A percentile compares a stretch with the other conserved stretches of the same genome.
Conservation (phyloP, 2,329 filamentous ascomycete species). For the Xylaria sp. region DNA sequence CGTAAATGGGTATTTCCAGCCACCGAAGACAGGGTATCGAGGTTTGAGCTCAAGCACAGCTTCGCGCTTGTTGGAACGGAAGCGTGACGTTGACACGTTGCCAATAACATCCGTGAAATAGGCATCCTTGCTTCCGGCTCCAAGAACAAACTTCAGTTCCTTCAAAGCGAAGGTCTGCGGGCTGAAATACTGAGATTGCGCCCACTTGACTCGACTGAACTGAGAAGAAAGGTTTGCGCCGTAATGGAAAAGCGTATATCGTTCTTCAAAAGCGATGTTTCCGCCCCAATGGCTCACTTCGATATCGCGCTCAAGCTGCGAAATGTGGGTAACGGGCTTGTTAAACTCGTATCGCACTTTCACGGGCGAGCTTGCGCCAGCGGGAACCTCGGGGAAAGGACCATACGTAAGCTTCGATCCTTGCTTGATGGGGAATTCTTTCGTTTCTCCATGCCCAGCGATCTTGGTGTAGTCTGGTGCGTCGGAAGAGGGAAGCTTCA, state of each 20-base stretch:
- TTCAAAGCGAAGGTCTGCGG: slow-evolving; percentile 82
- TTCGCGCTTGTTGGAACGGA: slow-evolving; percentile 80
- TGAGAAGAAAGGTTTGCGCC: slow-evolving; percentile 80
- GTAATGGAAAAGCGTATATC: slow-evolving; percentile 87
- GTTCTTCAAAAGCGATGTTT: slow-evolving; percentile 94
- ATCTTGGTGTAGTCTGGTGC: slow-evolving; percentile 88
- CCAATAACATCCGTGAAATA: slow-evolving; percentile 98
- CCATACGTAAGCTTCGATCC: slow-evolving; percentile 91
- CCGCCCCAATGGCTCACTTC: slow-evolving; percentile 99
- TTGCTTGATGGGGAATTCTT: slow-evolving; percentile 77
- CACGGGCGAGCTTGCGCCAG: slow-evolving; percentile 77
- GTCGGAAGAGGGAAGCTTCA: slow-evolving; percentile 84
- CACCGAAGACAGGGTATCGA: slow-evolving; percentile 94
- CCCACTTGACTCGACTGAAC: slow-evolving; percentile 83
- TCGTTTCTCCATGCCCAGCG: slow-evolving; percentile 69
- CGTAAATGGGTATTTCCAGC: slow-evolving; percentile 98
- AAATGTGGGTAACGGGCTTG: slow-evolving; percentile 85
- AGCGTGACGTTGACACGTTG: slow-evolving; percentile 93
- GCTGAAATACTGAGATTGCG: slow-evolving; percentile 78
- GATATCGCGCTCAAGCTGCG: slow-evolving; percentile 85
- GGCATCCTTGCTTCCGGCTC: slow-evolving; percentile 81
- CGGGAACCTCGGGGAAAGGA: slow-evolving; percentile 84
- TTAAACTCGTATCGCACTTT: slow-evolving; percentile 94
- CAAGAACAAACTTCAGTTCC: slow-evolving; percentile 82
- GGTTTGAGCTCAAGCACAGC: slow-evolving; percentile 91